phyloP scores from a whole-genome alignment of 495 filamentous ascomycete genomes.

The Penicillium taxi region DNA sequence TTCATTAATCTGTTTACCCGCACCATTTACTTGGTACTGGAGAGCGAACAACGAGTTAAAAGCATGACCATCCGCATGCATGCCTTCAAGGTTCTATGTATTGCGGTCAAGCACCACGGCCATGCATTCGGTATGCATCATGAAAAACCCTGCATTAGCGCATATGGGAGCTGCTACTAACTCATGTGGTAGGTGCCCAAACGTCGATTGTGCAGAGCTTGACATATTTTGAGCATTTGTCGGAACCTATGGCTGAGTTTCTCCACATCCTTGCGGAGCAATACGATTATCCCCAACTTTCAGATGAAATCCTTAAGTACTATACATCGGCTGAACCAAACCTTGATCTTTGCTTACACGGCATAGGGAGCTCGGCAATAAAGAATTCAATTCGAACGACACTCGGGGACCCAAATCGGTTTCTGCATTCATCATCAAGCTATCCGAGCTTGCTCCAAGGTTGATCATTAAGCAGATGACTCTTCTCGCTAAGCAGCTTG shows the following conservation, averaged over 20 bases:
- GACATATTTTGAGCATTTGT: constrained; percentile 95
- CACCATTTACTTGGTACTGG: constrained; percentile 87
- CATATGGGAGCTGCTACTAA: constrained; percentile 9
- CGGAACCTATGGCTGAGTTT: constrained; percentile 98
- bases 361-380: constrained; percentile 79
- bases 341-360: background rate
- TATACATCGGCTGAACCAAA: background rate
- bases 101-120: constrained; percentile 96
- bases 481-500: constrained; percentile 81
- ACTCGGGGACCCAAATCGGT: constrained; percentile 92
- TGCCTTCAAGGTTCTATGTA: constrained; percentile 91
- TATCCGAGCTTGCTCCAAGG: constrained; percentile 91
- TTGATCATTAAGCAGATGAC: constrained; percentile 97
- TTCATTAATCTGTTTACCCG: constrained; percentile 88
- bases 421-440: constrained; percentile 87
- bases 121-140: constrained; percentile 78
- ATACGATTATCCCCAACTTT: constrained; percentile 95
- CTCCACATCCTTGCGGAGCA: constrained; percentile 91
- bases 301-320: constrained; percentile 78
- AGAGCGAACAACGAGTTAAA: constrained; percentile 91
- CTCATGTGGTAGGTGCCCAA: constrained; percentile 64
- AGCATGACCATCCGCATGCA: constrained; percentile 89
- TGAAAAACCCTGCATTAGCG: too few species aligned
- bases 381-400: constrained; percentile 96
- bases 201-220: constrained; percentile 95